A percentile compares a stretch with the other conserved stretches of the same genome.
phyloP scores from a whole-genome alignment of 1,139 yeast species.

The Sugiyamaella castrensis region DNA sequence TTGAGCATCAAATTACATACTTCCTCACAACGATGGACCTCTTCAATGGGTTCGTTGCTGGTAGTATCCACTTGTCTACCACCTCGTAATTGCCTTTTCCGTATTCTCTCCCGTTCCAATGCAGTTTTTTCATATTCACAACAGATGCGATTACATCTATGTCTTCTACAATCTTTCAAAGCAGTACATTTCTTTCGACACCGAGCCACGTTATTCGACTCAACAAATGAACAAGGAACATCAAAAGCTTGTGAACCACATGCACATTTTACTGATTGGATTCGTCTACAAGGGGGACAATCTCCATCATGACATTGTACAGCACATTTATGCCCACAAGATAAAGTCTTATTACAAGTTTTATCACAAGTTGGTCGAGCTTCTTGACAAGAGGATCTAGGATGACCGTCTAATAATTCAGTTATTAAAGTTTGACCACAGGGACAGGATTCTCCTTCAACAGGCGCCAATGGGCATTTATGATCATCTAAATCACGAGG shows the following conservation, averaged over 20 bases:
- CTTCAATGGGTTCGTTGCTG: conserved; percentile 56
- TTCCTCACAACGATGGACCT: conserved; percentile 71
- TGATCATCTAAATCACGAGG: conserved; percentile 46
- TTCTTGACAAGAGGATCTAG: conserved; percentile 55
- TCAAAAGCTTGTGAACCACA: conserved; percentile 51
- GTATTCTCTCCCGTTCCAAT: conserved; percentile 55
- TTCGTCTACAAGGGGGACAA: conserved; percentile 60
- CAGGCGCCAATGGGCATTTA: conserved; percentile 64
- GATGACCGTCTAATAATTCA: conserved; percentile 38
- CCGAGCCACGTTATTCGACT: conserved; percentile 50
- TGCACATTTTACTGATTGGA: conserved; percentile 47
- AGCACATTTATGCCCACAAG: conserved; percentile 72
- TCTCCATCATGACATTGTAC: conserved; percentile 73
- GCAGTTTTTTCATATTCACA: conserved; percentile 69
- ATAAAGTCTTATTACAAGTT: conserved; percentile 56
- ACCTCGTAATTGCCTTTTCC: conserved; percentile 46
- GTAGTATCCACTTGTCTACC: conserved; percentile 24
- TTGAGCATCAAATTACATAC: conserved; percentile 63
- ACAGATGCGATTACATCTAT: conserved; percentile 66
- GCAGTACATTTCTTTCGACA: conserved; percentile 80
- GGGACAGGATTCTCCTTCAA: conserved; percentile 58
- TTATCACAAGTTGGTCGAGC: conserved; percentile 72
- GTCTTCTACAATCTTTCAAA: conserved; percentile 75
- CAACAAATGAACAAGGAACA: conserved; percentile 62
- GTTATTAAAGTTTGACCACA: conserved; percentile 61